phyloP scores from a whole-genome alignment of 176 grass and related monocot species.

The Oryza meridionalis region DNA sequence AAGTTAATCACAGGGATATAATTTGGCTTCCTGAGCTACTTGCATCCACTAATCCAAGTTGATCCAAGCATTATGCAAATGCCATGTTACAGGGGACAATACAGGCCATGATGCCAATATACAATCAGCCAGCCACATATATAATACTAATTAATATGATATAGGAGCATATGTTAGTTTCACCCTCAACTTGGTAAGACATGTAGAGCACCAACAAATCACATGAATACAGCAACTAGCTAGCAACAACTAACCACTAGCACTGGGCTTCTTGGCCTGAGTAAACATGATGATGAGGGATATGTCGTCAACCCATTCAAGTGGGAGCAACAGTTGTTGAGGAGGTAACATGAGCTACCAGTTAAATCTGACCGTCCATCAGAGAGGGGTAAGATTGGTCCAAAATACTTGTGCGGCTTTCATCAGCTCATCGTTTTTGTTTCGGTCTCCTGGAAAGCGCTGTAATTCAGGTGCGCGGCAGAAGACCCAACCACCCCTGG shows the following conservation, averaged over 20 bases:
- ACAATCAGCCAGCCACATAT: neutral
- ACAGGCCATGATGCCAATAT: neutral
- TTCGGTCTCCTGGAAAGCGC: no score
- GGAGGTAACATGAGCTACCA: no score
- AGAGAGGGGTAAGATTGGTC: no score
- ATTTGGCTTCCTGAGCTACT: constrained; percentile 10
- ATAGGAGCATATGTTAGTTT: neutral
- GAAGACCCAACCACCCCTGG: no score
- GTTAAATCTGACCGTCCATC: no score
- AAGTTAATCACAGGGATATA: neutral
- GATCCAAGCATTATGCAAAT: constrained; percentile 13
- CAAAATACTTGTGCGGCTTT: no score
- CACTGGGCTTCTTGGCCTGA: neutral
- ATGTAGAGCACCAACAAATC: constrained; percentile 24
- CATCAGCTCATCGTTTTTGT: no score
- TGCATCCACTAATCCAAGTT: constrained; percentile 13
- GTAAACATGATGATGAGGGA: neutral
- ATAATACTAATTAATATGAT: neutral
- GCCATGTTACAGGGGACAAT: constrained; percentile 21
- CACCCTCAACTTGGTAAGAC: constrained; percentile 25
- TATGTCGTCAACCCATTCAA: constrained; percentile 24
- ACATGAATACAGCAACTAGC: constrained; percentile 17
- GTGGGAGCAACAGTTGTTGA: neutral
- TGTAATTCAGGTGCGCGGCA: no score
- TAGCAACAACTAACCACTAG: neutral